Evolutionary conservation across 768 basidiomycete species (phyloP).

Genomic region (Termitomyces sp.): DNA sequence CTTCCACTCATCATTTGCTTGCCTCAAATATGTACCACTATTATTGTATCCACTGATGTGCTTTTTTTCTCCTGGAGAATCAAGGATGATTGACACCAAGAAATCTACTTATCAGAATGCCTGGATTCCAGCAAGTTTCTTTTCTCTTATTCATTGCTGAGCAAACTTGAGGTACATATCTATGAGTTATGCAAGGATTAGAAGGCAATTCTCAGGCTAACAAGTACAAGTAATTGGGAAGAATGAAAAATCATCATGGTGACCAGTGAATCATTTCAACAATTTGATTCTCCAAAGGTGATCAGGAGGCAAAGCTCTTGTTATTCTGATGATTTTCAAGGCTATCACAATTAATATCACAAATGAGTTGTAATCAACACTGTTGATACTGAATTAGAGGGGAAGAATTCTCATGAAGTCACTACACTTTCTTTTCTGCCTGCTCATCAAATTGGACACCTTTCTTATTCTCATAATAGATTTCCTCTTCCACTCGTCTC

Average conservation of each 20-base stretch:
- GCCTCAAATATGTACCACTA: background rate
- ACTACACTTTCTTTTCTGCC: background rate
- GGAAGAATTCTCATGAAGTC: background rate
- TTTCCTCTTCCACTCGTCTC: conserved; percentile 34
- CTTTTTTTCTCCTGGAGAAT: no score
- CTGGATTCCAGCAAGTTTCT: no score
- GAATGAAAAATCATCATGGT: background rate
- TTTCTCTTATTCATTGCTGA: background rate
- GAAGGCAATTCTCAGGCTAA: background rate
- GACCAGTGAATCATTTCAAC: background rate
- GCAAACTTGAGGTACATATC: no score
- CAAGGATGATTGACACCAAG: no score
- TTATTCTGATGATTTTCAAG: background rate
- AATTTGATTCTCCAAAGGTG: background rate
- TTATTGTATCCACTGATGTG: no score
- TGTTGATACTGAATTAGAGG: background rate
- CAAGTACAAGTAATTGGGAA: no score
- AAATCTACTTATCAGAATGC: no score
- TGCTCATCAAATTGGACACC: background rate
- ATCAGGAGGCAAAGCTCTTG: background rate
- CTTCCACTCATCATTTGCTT: background rate
- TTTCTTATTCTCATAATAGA: conserved; percentile 12
- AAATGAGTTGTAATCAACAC: background rate
- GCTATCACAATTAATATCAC: background rate
- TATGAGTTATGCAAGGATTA: background rate